A percentile compares a stretch with the other conserved stretches of the same genome.
Evolutionary conservation across 106 monocot genomes (phyloP).

Genomic region (Gastrodia elata): DNA sequence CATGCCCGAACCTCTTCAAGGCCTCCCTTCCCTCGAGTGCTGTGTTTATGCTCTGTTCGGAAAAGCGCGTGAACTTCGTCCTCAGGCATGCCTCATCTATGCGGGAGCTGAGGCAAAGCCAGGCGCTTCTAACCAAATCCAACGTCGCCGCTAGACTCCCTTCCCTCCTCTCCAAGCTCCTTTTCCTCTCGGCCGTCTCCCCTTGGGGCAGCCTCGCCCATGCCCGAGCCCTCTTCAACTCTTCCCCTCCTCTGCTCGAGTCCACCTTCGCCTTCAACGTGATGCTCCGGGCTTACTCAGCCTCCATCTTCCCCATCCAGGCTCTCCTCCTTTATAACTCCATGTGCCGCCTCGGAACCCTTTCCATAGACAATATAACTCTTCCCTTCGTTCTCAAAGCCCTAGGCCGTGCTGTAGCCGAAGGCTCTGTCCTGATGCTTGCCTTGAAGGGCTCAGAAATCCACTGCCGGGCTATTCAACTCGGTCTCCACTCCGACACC

Average conservation of each 20-base stretch:
- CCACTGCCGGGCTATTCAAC: conserved; percentile 29
- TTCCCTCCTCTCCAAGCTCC: conserved; percentile 21
- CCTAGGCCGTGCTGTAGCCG: conserved; percentile 15
- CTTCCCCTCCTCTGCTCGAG: background rate
- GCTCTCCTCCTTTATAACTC: conserved; percentile 43
- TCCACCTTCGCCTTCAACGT: conserved; percentile 20
- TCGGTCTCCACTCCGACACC: conserved; percentile 22
- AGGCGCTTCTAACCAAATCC: conserved; percentile 30
- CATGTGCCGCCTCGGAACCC: conserved; percentile 15
- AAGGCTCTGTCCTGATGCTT: background rate
- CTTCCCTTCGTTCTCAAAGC: conserved; percentile 49
- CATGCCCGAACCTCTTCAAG: too few species aligned
- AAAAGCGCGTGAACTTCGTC: conserved; percentile 4
- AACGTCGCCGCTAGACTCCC: conserved; percentile 16
- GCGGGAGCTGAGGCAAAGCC: conserved; percentile 25
- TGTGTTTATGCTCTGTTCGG: background rate
- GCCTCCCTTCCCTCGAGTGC: too few species aligned
- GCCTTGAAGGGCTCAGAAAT: conserved; percentile 32
- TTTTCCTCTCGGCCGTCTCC: conserved; percentile 36
- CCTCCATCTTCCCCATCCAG: conserved; percentile 27
- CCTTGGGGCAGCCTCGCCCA: conserved; percentile 29
- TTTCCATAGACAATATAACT: conserved; percentile 22
- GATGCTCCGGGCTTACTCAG: conserved; percentile 44
- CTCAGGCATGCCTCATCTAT: conserved; percentile 16
- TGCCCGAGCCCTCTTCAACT: conserved; percentile 30